These are phyloP conservation scores for Decorospora gaudefroyi DNA, from an alignment of 2,329 filamentous ascomycete species.

Conservation along the genomic window DNA sequence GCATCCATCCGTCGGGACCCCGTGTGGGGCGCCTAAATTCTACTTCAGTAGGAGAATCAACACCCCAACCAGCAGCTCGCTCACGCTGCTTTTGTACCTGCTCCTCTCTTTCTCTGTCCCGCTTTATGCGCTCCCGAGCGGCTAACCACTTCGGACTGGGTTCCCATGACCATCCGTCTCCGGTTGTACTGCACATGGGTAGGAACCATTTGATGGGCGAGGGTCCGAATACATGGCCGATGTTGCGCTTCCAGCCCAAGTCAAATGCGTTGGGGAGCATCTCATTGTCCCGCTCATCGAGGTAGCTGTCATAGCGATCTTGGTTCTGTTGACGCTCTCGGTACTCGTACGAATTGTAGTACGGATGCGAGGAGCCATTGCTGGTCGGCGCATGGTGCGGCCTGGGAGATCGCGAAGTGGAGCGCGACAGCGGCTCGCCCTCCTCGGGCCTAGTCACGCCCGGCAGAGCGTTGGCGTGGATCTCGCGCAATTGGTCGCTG, in stretches of 20 bases:
- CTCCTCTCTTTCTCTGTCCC: conserved; percentile 46
- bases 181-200: conserved; percentile 81
- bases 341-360: conserved; percentile 50
- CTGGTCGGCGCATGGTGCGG: conserved; percentile 34
- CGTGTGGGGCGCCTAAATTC: conserved; percentile 41
- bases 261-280: conserved; percentile 94
- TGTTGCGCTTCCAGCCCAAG: conserved; percentile 78
- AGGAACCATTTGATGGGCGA: conserved; percentile 74
- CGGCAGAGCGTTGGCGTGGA: conserved; percentile 79
- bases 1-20: conserved; percentile 38
- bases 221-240: conserved; percentile 79
- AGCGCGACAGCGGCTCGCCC: conserved; percentile 65
- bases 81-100: conserved; percentile 65
- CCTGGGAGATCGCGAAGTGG: conserved; percentile 45
- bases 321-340: conserved; percentile 67
- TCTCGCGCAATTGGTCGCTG: conserved; percentile 76
- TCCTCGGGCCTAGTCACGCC: conserved; percentile 81
- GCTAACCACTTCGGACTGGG: conserved; percentile 77
- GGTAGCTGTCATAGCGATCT: conserved; percentile 75
- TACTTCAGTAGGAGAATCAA: conserved; percentile 47
- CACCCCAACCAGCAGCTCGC: conserved; percentile 69
- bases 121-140: conserved; percentile 65
- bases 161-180: conserved; percentile 95
- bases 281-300: conserved; percentile 86
- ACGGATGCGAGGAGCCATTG: conserved; percentile 53